Conservation (phyloP, 2,329 filamentous ascomycete genomes). For the Magnaporthiopsis incrustans region DNA sequence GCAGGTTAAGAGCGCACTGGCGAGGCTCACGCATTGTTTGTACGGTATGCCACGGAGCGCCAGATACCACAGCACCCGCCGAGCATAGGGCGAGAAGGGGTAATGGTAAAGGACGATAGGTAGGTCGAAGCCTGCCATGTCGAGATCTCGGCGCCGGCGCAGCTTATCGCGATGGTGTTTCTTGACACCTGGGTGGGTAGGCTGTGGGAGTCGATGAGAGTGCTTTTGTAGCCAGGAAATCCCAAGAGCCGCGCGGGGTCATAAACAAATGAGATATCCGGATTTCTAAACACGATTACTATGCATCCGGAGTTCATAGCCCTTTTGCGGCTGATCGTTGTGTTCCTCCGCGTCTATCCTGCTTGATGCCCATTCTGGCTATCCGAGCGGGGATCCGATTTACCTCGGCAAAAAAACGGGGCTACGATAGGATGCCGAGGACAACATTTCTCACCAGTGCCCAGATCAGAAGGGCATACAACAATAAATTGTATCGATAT, state of each 20-base stretch:
- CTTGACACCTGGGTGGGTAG: not conserved
- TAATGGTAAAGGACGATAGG: slow-evolving; percentile 61
- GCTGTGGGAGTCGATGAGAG: not conserved
- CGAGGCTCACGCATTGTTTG: slow-evolving; percentile 53
- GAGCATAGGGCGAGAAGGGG: slow-evolving; percentile 54
- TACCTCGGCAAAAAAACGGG: not conserved
- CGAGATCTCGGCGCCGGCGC: not conserved
- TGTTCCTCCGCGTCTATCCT: not conserved
- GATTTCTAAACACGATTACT: not conserved
- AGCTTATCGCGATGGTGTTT: not conserved
- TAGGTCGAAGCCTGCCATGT: slow-evolving; percentile 10
- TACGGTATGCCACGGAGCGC: slow-evolving; percentile 57
- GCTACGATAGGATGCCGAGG: not conserved
- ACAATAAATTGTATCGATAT: not conserved
- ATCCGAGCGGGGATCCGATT: not conserved
- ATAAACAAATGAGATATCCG: too few species aligned
- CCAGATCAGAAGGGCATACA: not conserved
- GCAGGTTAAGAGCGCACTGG: too few species aligned
- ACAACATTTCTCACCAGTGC: not conserved
- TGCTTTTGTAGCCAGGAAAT: not conserved
- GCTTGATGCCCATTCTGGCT: not conserved
- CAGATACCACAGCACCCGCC: slow-evolving; percentile 59
- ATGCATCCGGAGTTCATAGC: not conserved
- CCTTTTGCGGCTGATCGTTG: not conserved
- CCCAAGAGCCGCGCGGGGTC: too few species aligned